Base-by-base conservation (phyloP, 2,329 filamentous ascomycete genomes). In the Neonectria sp. region DNA sequence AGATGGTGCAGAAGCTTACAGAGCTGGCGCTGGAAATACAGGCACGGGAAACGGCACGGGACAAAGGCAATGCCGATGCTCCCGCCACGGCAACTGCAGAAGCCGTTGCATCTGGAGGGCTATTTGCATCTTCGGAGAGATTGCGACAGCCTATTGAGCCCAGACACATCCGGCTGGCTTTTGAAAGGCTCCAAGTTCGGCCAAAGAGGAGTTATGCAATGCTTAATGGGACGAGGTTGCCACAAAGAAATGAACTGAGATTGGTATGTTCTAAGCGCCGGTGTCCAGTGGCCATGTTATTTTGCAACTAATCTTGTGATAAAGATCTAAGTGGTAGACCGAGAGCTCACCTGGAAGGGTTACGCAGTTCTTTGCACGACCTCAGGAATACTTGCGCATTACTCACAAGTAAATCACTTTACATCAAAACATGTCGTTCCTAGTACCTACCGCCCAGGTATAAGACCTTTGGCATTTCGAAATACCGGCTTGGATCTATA, bases 1-100 rank as follows among this genome's bases (percentile, higher is more conserved):
- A 99, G 80, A 98, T 98, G 82, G 96, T 98, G 24, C 95, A 98
- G 84, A 95, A 94, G 1, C 86, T 99, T 29, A 98, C 96, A 0
- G 95, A 98, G 78, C 93, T 97, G 79, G 95, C 96, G 1, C 88
- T 99, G 74, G 94, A 93, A 79, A 95, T 98, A 80, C 98, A 98
- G 80, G 93, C 48, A 51, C 24, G 13, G 15, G 46, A 49, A 49
- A n/a, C 29, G 5, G 46, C 12, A 46, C 9, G 12, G n/a, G 43
- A 46, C 9, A 46, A 24, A 13, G 8, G 43, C 43, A 24, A 46
- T 24, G 43, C 9, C 9, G 43, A 46, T 46, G n/a, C 13, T 24
- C 43, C 43, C 8, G 8, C 43, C 9, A 12, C 43, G 4, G 43
- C 12, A 4, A 46, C 21, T 6, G 4, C n/a, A 46, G 43, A 46